Evolutionary conservation across 163 green algal species (phyloP), one percentile per base, ranked within the genome.

Genomic region (Trebouxia gelatinosa): DNA sequence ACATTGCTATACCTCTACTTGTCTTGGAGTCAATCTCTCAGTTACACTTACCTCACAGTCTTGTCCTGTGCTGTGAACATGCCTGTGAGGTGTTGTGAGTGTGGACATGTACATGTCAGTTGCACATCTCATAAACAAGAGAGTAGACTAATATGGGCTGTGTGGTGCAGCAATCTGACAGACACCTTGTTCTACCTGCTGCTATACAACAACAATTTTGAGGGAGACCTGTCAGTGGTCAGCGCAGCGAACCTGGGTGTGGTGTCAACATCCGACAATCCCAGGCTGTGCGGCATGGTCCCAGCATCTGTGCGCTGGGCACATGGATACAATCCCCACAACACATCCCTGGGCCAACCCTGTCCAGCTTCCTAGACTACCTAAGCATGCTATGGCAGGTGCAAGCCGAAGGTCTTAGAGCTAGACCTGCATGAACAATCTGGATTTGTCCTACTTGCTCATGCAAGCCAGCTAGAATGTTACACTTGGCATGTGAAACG

Each of bases 231-330:
- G 35, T 35, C 19, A n/a, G 31, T 57, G 37, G 26, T 74, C 26
- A 51, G 23, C 6, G 23, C 16, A 5, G 65, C 65, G 6, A 50
- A 32, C 6, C 65, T 74, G 65, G 65, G 37, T 28, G 37, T 74
- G 2, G 38, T 74, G 5, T 57, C 37, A 16, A 74, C 65, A 34
- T 35, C 65, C 34, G n/a, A 54, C 37, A 74, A 74, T 32, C 65
- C 65, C 26, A 54, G 26, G 26, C 65, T 74, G 65, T 74, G 65
- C 38, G 65, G 65, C 6, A 74, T 74, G 65, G 65, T 74, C 37
- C 37, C 37, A 37, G 65, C 65, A 21, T 54, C 65, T 37, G 35
- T 57, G 65, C 65, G 65, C 65, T 74, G 65, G 65, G 65, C 65
- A 28, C 65, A 74, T 74, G 65, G 65, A 2, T 74, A 57, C 65